These are phyloP conservation scores for Phanerodontia chrysosporium DNA, from an alignment of 768 basidiomycete species.

Conservation along the genomic window DNA sequence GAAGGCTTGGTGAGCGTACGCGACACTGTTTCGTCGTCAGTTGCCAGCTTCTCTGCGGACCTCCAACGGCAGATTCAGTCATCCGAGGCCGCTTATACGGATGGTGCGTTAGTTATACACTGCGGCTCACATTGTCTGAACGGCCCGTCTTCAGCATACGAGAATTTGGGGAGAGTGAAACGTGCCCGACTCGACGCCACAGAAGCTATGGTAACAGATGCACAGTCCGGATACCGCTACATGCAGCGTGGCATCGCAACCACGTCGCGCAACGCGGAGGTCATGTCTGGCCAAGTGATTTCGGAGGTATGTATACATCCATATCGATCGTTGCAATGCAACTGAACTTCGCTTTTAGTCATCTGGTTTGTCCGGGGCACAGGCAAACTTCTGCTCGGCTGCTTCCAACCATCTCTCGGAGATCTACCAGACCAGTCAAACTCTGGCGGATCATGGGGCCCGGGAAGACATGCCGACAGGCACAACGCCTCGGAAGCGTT, in stretches of 20 bases:
- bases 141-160: conserved; percentile 42
- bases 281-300: conserved; percentile 37
- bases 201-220: conserved; percentile 40
- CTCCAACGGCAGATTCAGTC: conserved; percentile 45
- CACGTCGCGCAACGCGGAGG: conserved; percentile 44
- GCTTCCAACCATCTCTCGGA: conserved; percentile 41
- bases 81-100: conserved; percentile 39
- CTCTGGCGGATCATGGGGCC: conserved; percentile 53
- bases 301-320: conserved; percentile 43
- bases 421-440: conserved; percentile 46
- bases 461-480: conserved; percentile 67
- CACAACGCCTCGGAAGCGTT: conserved; percentile 70
- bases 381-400: conserved; percentile 41
- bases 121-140: neutral
- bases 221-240: conserved; percentile 48
- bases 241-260: conserved; percentile 49
- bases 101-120: conserved; percentile 32
- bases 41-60: conserved; percentile 47
- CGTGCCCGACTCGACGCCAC: conserved; percentile 63
- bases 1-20: conserved; percentile 43
- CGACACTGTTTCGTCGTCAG: conserved; percentile 39
- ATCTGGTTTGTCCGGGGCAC: conserved; percentile 34
- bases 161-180: conserved; percentile 59
- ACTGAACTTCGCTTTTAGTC: conserved; percentile 29
- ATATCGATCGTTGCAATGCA: neutral